Conservation (phyloP, 2,329 filamentous ascomycete genomes). For the Cyanodermella asteris region DNA sequence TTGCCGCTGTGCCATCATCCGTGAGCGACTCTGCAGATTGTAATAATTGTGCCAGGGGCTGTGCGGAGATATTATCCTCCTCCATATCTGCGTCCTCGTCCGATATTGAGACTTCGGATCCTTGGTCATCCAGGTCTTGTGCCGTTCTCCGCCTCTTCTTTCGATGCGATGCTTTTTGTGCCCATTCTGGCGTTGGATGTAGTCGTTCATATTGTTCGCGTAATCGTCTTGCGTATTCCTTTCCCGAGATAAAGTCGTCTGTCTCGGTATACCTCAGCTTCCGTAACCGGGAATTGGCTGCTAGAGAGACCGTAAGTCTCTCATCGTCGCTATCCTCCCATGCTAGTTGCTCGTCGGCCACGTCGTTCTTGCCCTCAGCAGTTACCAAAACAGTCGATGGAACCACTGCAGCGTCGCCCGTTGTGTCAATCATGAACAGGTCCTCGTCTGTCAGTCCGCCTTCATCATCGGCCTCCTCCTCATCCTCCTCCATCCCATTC, state of each 20-base stretch:
- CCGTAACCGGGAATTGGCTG: constrained; percentile 49
- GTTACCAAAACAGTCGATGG: too few relatives aligned
- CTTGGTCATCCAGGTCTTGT: constrained; percentile 11
- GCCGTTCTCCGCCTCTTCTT: constrained; percentile 23
- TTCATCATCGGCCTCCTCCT: constrained; percentile 49
- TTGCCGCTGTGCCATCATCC: constrained; percentile 23
- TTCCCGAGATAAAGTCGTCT: constrained; percentile 70
- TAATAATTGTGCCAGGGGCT: constrained; percentile 61
- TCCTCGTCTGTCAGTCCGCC: too few relatives aligned
- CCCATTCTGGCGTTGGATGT: constrained; percentile 41
- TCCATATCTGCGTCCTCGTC: constrained; percentile 32
- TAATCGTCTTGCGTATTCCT: constrained; percentile 62
- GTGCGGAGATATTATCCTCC: constrained; percentile 39
- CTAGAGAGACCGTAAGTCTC: constrained; percentile 60
- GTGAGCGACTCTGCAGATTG: constrained; percentile 51
- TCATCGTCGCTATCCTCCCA: constrained; percentile 98
- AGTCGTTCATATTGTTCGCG: constrained; percentile 51
- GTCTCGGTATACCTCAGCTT: constrained; percentile 63
- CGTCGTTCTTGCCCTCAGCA: constrained; percentile 29
- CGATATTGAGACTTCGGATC: constrained; percentile 25
- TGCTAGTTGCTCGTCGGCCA: constrained; percentile 46
- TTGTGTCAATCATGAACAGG: too few relatives aligned
- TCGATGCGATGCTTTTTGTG: constrained; percentile 17
- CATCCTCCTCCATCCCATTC: constrained; percentile 14
- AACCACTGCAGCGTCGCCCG: too few relatives aligned